Percentiles rank a stretch among this genome's conserved stretches.
phyloP scores from a whole-genome alignment of 1,284 basidiomycete species.

The Cryptococcus depauperatus region DNA sequence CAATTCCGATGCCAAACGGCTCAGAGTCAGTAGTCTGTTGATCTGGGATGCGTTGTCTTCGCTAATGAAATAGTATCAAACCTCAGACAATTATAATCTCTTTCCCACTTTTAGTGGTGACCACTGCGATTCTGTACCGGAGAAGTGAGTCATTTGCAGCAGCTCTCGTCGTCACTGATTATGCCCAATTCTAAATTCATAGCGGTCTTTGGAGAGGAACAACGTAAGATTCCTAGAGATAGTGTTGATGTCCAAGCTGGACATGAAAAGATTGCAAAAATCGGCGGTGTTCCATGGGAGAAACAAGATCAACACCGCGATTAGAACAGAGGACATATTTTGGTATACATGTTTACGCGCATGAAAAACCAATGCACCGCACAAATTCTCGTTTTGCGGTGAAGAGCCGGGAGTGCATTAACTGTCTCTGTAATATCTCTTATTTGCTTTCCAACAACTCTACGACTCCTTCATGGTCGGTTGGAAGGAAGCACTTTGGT shows the following conservation, averaged over 20 bases:
- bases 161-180: background rate
- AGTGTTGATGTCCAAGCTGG: slow-evolving; percentile 14
- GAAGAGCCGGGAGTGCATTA: background rate
- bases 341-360: too few relatives aligned
- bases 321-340: too few relatives aligned
- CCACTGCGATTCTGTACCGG: slow-evolving; percentile 40
- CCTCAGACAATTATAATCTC: slow-evolving; percentile 39
- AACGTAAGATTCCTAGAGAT: slow-evolving; percentile 28
- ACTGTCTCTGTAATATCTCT: too few relatives aligned
- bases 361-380: background rate
- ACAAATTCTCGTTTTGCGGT: background rate
- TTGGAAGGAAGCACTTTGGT: slow-evolving; percentile 61
- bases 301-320: slow-evolving; percentile 15
- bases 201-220: slow-evolving; percentile 40
- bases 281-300: slow-evolving; percentile 30
- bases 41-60: background rate
- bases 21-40: slow-evolving; percentile 22
- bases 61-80: background rate
- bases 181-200: background rate
- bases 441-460: background rate
- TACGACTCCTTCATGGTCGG: slow-evolving; percentile 14
- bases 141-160: slow-evolving; percentile 23
- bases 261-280: slow-evolving; percentile 14
- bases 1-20: slow-evolving; percentile 27
- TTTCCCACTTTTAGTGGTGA: slow-evolving; percentile 39